phyloP scores from a whole-genome alignment of 352 stramenopile species.

The Pythium biforme region DNA sequence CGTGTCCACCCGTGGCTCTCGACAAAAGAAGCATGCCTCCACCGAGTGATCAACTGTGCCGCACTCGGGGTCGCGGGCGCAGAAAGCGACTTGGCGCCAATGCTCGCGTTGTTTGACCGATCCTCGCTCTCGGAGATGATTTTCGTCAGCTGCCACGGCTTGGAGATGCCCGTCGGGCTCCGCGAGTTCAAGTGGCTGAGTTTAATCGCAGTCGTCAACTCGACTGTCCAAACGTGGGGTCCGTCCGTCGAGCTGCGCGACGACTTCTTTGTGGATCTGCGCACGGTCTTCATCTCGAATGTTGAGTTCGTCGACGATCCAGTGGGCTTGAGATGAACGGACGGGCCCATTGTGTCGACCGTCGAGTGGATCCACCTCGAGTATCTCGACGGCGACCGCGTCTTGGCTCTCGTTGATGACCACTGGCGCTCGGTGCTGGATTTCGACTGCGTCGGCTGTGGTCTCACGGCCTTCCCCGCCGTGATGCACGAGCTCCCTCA shows the following conservation, averaged over 20 bases:
- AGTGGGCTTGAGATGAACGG: neutral
- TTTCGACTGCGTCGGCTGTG: neutral
- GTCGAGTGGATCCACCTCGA: slow-evolving; percentile 13
- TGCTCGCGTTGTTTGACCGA: neutral
- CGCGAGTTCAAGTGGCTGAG: neutral
- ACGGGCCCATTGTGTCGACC: neutral
- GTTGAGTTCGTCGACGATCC: neutral
- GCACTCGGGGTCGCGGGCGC: neutral
- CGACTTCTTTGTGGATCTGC: neutral
- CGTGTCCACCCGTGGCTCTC: slow-evolving; percentile 12
- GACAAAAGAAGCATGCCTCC: slow-evolving; percentile 1
- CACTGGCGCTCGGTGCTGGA: neutral
- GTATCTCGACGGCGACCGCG: neutral
- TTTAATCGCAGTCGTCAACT: neutral
- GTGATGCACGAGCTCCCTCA: neutral
- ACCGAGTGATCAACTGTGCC: neutral
- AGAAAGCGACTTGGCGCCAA: neutral
- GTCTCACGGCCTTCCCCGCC: neutral
- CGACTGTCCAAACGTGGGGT: neutral
- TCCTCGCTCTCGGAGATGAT: neutral
- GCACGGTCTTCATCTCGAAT: neutral
- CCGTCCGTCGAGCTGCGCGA: neutral
- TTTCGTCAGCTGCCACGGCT: neutral
- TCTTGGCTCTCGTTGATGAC: neutral
- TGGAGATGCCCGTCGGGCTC: neutral